A percentile compares a stretch with the other conserved stretches of the same genome.
phyloP scores from a whole-genome alignment of 2,329 filamentous ascomycete genomes.

The Myriosclerotinia duriaeana region DNA sequence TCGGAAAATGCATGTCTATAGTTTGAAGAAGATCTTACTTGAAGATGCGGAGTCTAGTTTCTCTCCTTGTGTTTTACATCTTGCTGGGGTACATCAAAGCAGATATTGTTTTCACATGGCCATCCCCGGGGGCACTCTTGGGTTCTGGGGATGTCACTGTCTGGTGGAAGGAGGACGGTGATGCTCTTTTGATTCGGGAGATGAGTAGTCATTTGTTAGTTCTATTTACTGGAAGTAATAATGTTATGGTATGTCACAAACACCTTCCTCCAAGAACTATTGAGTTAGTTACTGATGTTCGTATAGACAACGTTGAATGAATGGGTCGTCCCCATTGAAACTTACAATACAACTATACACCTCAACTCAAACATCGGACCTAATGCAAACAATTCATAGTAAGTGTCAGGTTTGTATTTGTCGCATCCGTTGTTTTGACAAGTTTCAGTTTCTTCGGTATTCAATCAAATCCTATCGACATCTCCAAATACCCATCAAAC shows the following conservation, averaged over 20 bases:
- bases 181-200: conserved; percentile 15
- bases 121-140: not conserved
- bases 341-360: conserved; percentile 10
- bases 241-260: conserved; percentile 8
- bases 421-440: not conserved
- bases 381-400: conserved; percentile 20
- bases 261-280: not conserved
- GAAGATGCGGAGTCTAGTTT: conserved; percentile 17
- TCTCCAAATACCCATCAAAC: conserved; percentile 10
- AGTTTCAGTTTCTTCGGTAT: conserved; percentile 22
- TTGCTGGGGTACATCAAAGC: not conserved
- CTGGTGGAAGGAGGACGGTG: conserved; percentile 21
- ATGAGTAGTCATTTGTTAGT: conserved; percentile 19
- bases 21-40: conserved; percentile 4
- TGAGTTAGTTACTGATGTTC: not conserved
- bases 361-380: conserved; percentile 17
- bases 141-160: conserved; percentile 15
- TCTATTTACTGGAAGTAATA: conserved; percentile 21
- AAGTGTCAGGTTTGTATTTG: not conserved
- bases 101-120: conserved; percentile 22
- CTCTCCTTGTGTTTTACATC: not conserved
- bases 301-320: conserved; percentile 16
- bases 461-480: conserved; percentile 15
- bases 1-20: conserved; percentile 16
- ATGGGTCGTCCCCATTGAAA: conserved; percentile 11